These are phyloP conservation scores for Neostapfia colusana DNA, from an alignment of 176 grass and related monocot genomes.

Conservation along the genomic window DNA sequence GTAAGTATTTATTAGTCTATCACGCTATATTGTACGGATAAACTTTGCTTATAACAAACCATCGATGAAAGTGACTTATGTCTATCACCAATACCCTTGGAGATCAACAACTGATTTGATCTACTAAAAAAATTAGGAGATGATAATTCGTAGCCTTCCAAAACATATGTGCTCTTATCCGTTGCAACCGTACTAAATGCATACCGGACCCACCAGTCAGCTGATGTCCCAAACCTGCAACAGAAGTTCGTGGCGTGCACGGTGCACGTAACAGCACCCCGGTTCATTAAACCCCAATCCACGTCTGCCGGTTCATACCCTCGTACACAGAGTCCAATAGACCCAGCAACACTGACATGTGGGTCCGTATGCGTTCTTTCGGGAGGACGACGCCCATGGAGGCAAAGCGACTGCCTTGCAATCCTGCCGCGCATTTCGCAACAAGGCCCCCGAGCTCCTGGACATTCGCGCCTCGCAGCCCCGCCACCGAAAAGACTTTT, in stretches of 20 bases:
- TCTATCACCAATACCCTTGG: neutral
- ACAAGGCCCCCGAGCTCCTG: neutral
- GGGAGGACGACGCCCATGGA: neutral
- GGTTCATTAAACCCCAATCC: neutral
- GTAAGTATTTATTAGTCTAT: too few species aligned
- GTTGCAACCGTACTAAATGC: neutral
- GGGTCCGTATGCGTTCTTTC: rapidly evolving
- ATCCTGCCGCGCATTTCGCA: neutral
- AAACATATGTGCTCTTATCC: neutral
- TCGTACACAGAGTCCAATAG: neutral
- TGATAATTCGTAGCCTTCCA: neutral
- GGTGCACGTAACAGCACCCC: slow-evolving; percentile 2
- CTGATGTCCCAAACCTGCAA: neutral
- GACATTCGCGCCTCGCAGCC: neutral
- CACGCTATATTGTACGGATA: neutral
- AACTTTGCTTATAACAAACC: neutral
- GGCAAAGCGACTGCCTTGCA: neutral
- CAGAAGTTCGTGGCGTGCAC: neutral
- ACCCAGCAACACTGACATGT: rapidly evolving
- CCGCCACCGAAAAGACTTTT: neutral
- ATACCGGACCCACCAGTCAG: neutral
- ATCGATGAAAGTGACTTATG: neutral
- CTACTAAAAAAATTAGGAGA: neutral
- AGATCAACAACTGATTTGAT: neutral
- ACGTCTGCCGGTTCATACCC: too few species aligned